Evolutionary conservation across 116 monocot genomes (phyloP).

Genomic region (Thalassia testudinum): DNA sequence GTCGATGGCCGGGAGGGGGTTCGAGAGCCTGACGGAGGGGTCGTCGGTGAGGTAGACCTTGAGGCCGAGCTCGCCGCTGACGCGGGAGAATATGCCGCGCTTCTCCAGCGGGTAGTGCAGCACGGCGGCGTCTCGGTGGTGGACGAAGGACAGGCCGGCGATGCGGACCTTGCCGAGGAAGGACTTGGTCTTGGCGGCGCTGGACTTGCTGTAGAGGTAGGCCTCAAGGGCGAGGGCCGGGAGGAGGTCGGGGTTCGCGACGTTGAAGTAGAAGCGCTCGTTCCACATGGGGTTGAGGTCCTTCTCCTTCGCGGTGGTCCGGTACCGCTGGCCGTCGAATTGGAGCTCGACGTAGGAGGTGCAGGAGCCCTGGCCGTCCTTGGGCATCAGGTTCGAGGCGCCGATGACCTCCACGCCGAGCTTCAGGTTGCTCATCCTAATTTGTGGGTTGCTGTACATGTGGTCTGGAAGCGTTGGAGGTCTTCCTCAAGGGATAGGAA

Average conservation of each 20-base stretch:
- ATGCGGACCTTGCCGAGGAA: slow-evolving; percentile 60
- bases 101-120: slow-evolving; percentile 63
- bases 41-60: slow-evolving; percentile 56
- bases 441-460: no score
- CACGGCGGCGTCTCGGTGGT: slow-evolving; percentile 40
- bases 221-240: slow-evolving; percentile 44
- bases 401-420: slow-evolving; percentile 59
- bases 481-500: no score
- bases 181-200: slow-evolving; percentile 22
- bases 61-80: slow-evolving; percentile 69
- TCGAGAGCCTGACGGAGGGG: slow-evolving; percentile 4
- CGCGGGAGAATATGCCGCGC: slow-evolving; percentile 55
- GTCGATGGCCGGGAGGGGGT: slow-evolving; percentile 11
- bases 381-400: slow-evolving; percentile 56
- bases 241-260: slow-evolving; percentile 43
- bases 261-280: slow-evolving; percentile 60
- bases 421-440: slow-evolving; percentile 46
- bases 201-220: slow-evolving; percentile 29
- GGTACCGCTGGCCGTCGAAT: slow-evolving; percentile 57
- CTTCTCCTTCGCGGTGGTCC: slow-evolving; percentile 48
- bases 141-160: slow-evolving; percentile 55
- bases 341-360: slow-evolving; percentile 53
- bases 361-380: slow-evolving; percentile 51
- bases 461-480: no score
- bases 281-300: slow-evolving; percentile 80